phyloP scores from a whole-genome alignment of 768 basidiomycete genomes.

The Phaffia australis region DNA sequence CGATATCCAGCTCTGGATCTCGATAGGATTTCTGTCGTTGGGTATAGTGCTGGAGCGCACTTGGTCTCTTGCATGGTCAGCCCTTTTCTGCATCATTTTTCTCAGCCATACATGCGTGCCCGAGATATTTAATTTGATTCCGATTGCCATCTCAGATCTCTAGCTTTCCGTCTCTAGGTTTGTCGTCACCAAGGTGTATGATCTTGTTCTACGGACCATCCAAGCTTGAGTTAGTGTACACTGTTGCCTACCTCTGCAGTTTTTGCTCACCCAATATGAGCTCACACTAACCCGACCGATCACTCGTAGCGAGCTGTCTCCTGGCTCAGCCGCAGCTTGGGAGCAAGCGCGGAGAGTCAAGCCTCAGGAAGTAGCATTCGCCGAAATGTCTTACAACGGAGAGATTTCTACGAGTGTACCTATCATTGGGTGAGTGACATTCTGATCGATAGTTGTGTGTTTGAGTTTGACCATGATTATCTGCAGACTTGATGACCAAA shows the following conservation, averaged over 20 bases:
- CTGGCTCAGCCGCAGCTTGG: conserved; percentile 1
- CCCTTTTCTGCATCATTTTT: neutral
- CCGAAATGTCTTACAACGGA: neutral
- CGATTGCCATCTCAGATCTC: no score
- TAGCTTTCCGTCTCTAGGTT: no score
- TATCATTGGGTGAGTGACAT: conserved; percentile 1
- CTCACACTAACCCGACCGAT: no score
- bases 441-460: neutral
- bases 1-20: neutral
- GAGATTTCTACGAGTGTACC: conserved; percentile 7
- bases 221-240: neutral
- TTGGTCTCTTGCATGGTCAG: conserved; percentile 13
- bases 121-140: no score
- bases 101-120: no score
- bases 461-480: neutral
- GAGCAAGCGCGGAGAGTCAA: neutral
- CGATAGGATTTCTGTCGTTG: neutral
- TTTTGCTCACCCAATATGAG: no score
- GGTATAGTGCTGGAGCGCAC: conserved; percentile 11
- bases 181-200: neutral
- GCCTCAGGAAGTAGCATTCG: conserved; percentile 11
- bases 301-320: neutral
- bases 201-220: conserved; percentile 11
- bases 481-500: neutral
- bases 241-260: no score